These are phyloP conservation scores for Flaveria robusta DNA, from an alignment of 129 eudicot species.

Conservation along the genomic window DNA sequence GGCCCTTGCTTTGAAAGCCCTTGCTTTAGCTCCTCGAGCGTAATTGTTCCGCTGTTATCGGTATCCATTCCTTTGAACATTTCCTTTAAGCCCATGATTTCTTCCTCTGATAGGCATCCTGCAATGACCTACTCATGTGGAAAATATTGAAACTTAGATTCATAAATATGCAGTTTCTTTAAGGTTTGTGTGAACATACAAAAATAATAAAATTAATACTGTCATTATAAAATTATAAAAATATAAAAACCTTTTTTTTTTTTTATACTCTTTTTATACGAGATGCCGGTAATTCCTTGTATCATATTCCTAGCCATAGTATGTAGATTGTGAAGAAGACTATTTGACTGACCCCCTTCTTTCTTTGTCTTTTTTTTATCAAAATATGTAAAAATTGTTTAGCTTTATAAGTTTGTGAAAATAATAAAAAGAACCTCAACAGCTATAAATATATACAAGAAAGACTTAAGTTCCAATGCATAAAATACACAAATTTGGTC, in stretches of 20 bases:
- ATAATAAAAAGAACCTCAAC: neutral
- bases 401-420: neutral
- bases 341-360: too few relatives aligned
- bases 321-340: too few relatives aligned
- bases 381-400: too few relatives aligned
- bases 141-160: neutral
- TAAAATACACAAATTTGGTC: neutral
- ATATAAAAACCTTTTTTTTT: too few relatives aligned
- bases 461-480: neutral
- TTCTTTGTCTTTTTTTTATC: too few relatives aligned
- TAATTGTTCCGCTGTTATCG: conserved; percentile 78
- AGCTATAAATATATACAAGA: neutral
- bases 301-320: too few relatives aligned
- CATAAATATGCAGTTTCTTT: neutral
- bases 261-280: too few relatives aligned
- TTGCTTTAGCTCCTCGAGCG: conserved; percentile 77
- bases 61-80: conserved; percentile 87
- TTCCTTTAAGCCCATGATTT: conserved; percentile 81
- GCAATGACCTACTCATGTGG: conserved; percentile 60
- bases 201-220: neutral
- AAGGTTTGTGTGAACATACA: neutral
- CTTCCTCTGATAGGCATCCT: conserved; percentile 88
- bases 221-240: neutral
- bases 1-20: conserved; percentile 79
- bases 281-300: too few relatives aligned